Evolutionary conservation across 495 filamentous ascomycete species (phyloP), one percentile per base, ranked within the genome.

Genomic region (Rhypophila decipiens): DNA sequence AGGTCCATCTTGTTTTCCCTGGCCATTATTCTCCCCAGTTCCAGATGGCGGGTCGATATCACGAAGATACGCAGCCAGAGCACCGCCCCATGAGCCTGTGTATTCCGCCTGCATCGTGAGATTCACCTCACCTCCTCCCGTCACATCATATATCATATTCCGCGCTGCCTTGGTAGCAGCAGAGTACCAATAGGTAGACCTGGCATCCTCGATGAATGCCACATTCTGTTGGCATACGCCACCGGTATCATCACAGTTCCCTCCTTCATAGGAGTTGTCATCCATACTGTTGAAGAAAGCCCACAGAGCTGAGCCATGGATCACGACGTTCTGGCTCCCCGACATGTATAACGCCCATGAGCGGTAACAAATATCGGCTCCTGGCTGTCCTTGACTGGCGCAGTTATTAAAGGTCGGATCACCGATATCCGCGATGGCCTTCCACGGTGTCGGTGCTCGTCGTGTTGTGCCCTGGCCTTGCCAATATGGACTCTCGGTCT

Each of bases 401-500:
- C 60, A 64, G 39, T 56, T 48, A 10, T 27, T 39, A 33, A 58
- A 60, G 1, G 21, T 40, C 10, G 52, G 52, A 38, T 58, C 60
- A 2, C 52, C 57, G 10, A 42, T 45, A n/a, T 9, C 24, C 4
- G 12, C 17, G 24, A 56, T 40, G 11, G 24, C 35, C 3, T 11
- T 31, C 57, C 51, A 61, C 24, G 55, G 60, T 34, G 37, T 48
- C n/a, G 55, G 55, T 17, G 60, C 60, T 19, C 50, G 67, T 42
- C 69, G 65, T 0, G 85, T 81, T 60, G 85, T 87, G 7, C 52
- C 50, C 9, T 29, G 19, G 29, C 76, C 68, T 65, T 88, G 85
- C 67, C 78, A 87, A 66, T 90, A 90, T 5, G 84, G 82, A 0
- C 77, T 80, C 57, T 90, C 86, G 10, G 83, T 78, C 58, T 89